Base-by-base conservation (phyloP, 177 flowering plant species). In the Vitis hybrid region DNA sequence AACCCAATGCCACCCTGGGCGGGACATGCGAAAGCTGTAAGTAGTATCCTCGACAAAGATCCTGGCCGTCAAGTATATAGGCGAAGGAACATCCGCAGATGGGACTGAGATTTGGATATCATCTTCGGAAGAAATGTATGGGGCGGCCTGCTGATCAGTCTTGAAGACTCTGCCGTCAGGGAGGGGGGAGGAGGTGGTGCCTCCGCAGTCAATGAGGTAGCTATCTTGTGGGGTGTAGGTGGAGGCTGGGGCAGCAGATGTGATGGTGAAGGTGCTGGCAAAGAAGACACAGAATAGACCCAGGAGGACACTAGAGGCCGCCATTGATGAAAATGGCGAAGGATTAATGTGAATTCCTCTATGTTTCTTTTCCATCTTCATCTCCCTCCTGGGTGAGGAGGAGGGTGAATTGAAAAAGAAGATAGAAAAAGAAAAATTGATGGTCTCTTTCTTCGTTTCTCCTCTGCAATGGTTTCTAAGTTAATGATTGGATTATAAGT, bases 1-100 rank as follows among this genome's bases (percentile, higher is more conserved):
- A 12, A 92, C 77, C 91, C 91, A 92, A 71, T 92, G 97, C 87
- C 86, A 92, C 0, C 97, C 97, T 0, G 92, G 75, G 1, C 75
- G 66, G 2, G 79, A 9, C 71, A 89, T 58, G 6, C 48, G 73
- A 48, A 90, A 92, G 2, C 83, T 69, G 72, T 87, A 92, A 5
- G 80, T 83, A 6, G 96, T 80, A 1, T 81, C 83, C 16, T 77
- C 62, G 1, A 55, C 49, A 74, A 89, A 92, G 51, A 87, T 62
- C 52, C 86, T 75, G 1, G 94, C 92, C 1, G 82, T 60, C 10
- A 64, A 45, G 62, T 84, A 86, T 1, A 92, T 58, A 9, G 90
- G 82, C 0, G 83, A 70, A 19, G 88, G 77, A 15, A 76, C 86
- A 29, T 77, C 70, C 0, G 71, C 78, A 0, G 74, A 48, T 1